Evolutionary conservation across 257 asterid genomes (phyloP), one percentile per base, ranked within the genome.

Genomic region (Nicotiana attenuata): DNA sequence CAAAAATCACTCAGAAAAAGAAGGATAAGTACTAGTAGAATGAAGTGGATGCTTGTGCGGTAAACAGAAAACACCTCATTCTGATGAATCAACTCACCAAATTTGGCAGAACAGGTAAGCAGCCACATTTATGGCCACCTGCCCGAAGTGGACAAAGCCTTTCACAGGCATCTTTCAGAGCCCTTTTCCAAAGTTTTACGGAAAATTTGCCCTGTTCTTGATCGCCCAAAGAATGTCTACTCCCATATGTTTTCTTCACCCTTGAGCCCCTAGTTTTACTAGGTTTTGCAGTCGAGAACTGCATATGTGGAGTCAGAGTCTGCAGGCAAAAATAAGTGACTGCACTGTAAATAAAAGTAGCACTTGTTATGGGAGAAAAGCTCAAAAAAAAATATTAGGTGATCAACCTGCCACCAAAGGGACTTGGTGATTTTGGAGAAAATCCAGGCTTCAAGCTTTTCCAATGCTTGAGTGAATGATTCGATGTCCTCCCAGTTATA

Each of bases 241-340:
- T 91, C 80, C 90, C 89, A 80, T 82, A 47, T 2, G 87, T 71
- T 84, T 86, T 92, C 87, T 86, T 91, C 33, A 92, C 45, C 69
- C 84, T 86, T 38, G 90, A 77, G 31, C 81, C 82, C 78, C 87
- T 83, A 82, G 82, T 84, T 29, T 77, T 85, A 66, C 85, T 83
- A 65, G 73, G 55, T 82, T 87, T 94, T 68, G 93, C 90, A 81
- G 84, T 90, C 13, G 87, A 31, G 26, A 91, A 87, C 85, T 94
- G 99, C 99, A 96, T 96, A 77, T 90, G 94, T 16, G 98, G 99
- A 15, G 97, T 94, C 82, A 96, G 90, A 76, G 92, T 91, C 99
- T 94, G 96, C 90, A 88, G 59, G 73, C 10, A 4, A 84, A 45
- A 24, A 24, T 50, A 61, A 61, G 19, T 45, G 9, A 75, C 2